These are phyloP conservation scores for Eucalyptus regnans DNA, from an alignment of 345 rosid genomes.

Conservation along the genomic window DNA sequence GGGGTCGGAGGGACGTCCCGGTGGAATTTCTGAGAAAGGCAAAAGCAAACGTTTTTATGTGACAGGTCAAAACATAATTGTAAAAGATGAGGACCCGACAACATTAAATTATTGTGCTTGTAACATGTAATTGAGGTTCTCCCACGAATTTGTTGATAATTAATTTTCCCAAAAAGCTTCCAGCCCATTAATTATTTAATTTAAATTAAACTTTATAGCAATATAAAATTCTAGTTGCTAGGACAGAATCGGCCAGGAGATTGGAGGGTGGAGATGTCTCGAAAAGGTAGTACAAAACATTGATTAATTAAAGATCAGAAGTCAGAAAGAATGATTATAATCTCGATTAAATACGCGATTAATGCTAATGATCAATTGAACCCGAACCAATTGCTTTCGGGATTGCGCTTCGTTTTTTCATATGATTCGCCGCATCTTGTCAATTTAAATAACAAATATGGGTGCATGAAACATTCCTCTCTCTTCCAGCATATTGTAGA, in stretches of 20 bases:
- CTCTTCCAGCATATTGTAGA: not conserved
- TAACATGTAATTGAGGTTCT: not conserved
- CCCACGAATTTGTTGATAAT: not conserved
- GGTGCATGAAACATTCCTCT: not conserved
- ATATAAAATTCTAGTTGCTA: not conserved
- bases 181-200: not conserved
- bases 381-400: not conserved
- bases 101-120: not conserved
- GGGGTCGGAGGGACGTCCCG: slow-evolving; percentile 72
- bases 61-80: not conserved
- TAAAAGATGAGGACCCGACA: not conserved
- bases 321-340: not conserved
- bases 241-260: not conserved
- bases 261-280: not conserved
- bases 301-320: not conserved
- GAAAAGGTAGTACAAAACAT: not conserved
- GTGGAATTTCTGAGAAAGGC: slow-evolving; percentile 63
- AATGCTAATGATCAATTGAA: not conserved
- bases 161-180: not conserved
- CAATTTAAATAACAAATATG: not conserved
- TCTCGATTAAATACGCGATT: not conserved
- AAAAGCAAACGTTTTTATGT: not conserved
- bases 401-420: not conserved
- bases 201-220: not conserved
- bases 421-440: not conserved